phyloP scores from a whole-genome alignment of 2,329 filamentous ascomycete species.

The Neonectria magnoliae region DNA sequence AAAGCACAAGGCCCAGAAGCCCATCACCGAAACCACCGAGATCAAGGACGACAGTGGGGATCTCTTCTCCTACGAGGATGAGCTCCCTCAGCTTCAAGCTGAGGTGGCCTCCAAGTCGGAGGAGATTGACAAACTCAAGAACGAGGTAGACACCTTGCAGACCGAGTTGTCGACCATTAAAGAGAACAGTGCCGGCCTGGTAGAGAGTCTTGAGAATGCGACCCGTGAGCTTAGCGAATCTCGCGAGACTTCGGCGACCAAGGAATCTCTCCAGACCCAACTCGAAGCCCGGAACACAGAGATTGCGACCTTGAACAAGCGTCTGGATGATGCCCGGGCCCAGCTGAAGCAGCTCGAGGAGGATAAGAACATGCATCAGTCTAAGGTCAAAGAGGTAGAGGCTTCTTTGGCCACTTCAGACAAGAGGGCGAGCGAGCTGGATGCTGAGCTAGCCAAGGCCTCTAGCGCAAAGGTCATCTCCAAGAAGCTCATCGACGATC shows the following conservation, averaged over 20 bases:
- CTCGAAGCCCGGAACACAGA: slow-evolving; percentile 60
- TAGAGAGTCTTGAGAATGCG: slow-evolving; percentile 73
- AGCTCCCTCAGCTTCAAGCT: slow-evolving; percentile 82
- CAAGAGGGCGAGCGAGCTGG: slow-evolving; percentile 51
- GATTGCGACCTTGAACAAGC: slow-evolving; percentile 61
- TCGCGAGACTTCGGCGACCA: slow-evolving; percentile 51
- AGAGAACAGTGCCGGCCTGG: slow-evolving; percentile 75
- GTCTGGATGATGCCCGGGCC: slow-evolving; percentile 55
- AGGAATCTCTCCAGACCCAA: slow-evolving; percentile 60
- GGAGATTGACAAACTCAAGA: slow-evolving; percentile 76
- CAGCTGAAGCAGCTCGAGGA: slow-evolving; percentile 58
- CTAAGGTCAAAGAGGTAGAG: slow-evolving; percentile 50
- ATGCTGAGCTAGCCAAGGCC: slow-evolving; percentile 53
- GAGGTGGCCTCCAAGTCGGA: slow-evolving; percentile 76
- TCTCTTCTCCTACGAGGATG: slow-evolving; percentile 92
- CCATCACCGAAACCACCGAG: slow-evolving; percentile 39
- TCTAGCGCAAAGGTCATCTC: slow-evolving; percentile 52
- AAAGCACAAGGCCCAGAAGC: slow-evolving; percentile 52
- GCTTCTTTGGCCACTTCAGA: slow-evolving; percentile 48
- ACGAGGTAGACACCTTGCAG: slow-evolving; percentile 74
- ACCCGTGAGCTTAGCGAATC: slow-evolving; percentile 69
- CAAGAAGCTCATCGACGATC: slow-evolving; percentile 53
- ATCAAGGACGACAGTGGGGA: slow-evolving; percentile 66
- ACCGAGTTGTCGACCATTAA: slow-evolving; percentile 76
- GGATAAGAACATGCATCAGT: slow-evolving; percentile 45